Conservation (phyloP, 768 basidiomycete species). For the Boletus rubroflammeus region DNA sequence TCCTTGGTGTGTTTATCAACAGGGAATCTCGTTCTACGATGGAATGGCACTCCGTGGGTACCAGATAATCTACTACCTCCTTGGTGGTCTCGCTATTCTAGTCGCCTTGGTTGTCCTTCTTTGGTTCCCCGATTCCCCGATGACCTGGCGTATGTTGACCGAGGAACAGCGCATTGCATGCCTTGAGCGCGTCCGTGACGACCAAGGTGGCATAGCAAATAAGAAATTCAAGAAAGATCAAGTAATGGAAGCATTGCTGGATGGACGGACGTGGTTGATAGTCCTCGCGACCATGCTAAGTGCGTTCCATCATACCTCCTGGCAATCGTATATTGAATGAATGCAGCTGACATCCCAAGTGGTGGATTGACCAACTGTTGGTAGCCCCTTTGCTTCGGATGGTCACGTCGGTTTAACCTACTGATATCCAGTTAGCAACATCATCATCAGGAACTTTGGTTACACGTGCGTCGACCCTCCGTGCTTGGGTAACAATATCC, state of each 20-base stretch:
- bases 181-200: constrained; percentile 39
- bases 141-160: constrained; percentile 34
- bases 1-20: background rate
- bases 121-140: background rate
- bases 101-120: constrained; percentile 25
- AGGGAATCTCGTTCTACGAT: constrained; percentile 32
- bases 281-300: constrained; percentile 23
- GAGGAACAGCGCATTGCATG: constrained; percentile 35
- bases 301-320: background rate
- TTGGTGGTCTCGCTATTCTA: constrained; percentile 37
- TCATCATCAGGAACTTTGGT: constrained; percentile 23
- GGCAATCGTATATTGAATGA: background rate
- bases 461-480: constrained; percentile 11
- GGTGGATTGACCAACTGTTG: constrained; percentile 20
- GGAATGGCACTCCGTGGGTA: constrained; percentile 22
- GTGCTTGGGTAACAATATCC: background rate
- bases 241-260: background rate
- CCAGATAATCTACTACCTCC: constrained; percentile 29
- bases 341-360: constrained; percentile 20
- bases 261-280: constrained; percentile 29
- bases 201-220: constrained; percentile 17
- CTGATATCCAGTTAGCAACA: constrained; percentile 13
- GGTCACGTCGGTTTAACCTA: background rate
- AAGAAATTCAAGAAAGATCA: constrained; percentile 1
- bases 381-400: background rate